Conservation (phyloP, 179 eudicot species). For the Drosera spatulata region DNA sequence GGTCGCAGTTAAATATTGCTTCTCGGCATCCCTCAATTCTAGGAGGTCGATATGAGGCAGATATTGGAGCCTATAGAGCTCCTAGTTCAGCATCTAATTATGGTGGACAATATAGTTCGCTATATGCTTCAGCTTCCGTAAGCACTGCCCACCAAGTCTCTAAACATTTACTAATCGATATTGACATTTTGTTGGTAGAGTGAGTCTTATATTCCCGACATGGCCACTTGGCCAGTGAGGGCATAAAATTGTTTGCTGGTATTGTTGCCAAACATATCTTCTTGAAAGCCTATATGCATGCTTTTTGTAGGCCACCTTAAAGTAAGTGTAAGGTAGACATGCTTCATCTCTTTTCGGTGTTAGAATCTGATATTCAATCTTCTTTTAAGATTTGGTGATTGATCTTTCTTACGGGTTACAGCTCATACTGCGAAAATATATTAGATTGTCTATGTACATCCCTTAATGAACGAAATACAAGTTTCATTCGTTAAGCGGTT, state of each 20-base stretch:
- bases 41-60: slow-evolving; percentile 48
- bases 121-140: slow-evolving; percentile 53
- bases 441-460: neutral
- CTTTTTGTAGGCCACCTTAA: neutral
- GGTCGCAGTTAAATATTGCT: slow-evolving; percentile 40
- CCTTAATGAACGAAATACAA: too few species aligned
- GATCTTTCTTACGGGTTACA: neutral
- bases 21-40: slow-evolving; percentile 48
- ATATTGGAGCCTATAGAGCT: slow-evolving; percentile 42
- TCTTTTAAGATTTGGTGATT: neutral
- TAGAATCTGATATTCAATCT: neutral
- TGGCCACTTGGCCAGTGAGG: neutral
- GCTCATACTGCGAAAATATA: too few species aligned
- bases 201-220: too few species aligned
- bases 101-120: slow-evolving; percentile 68
- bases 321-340: neutral
- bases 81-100: slow-evolving; percentile 37
- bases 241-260: neutral
- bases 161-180: neutral
- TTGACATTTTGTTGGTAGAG: neutral
- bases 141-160: slow-evolving; percentile 65
- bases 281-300: too few species aligned
- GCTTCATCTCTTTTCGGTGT: neutral
- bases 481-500: too few species aligned
- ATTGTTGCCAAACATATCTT: neutral